Evolutionary conservation across 1,284 basidiomycete species (phyloP).

Genomic region (Trichosporon sp.): DNA sequence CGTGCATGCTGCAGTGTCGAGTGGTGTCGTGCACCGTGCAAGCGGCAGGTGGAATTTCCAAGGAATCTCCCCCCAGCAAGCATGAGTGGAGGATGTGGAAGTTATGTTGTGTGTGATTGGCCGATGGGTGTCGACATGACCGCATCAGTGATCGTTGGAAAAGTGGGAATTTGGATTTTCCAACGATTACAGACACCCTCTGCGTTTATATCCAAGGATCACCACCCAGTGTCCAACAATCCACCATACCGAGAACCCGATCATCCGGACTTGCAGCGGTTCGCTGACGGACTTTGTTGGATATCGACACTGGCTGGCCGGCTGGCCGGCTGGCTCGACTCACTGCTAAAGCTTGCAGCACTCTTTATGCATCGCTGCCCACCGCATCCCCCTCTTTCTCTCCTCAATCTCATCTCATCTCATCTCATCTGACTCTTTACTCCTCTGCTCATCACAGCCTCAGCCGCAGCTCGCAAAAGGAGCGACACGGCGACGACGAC

Average conservation of each 20-base stretch:
- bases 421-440: background rate
- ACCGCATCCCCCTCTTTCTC: conserved; percentile 18
- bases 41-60: background rate
- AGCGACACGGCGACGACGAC: conserved; percentile 8
- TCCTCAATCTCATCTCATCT: conserved; percentile 25
- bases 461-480: background rate
- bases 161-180: conserved; percentile 24
- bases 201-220: conserved; percentile 24
- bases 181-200: conserved; percentile 18
- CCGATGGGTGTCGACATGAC: background rate
- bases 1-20: background rate
- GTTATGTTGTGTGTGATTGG: conserved; percentile 8
- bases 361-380: conserved; percentile 15
- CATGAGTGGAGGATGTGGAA: background rate
- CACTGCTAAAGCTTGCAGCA: background rate
- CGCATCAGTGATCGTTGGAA: conserved; percentile 11
- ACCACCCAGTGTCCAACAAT: conserved; percentile 5
- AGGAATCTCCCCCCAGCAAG: conserved; percentile 12
- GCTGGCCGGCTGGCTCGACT: background rate
- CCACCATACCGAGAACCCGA: background rate
- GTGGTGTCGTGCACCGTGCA: background rate
- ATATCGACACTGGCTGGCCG: background rate
- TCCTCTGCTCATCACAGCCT: background rate
- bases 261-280: conserved; percentile 1
- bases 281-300: conserved; percentile 4